Percentiles rank a stretch among this genome's conserved stretches.
These are phyloP conservation scores for Aspergillus olivimuriae DNA, from an alignment of 495 filamentous ascomycete genomes.

Conservation along the genomic window DNA sequence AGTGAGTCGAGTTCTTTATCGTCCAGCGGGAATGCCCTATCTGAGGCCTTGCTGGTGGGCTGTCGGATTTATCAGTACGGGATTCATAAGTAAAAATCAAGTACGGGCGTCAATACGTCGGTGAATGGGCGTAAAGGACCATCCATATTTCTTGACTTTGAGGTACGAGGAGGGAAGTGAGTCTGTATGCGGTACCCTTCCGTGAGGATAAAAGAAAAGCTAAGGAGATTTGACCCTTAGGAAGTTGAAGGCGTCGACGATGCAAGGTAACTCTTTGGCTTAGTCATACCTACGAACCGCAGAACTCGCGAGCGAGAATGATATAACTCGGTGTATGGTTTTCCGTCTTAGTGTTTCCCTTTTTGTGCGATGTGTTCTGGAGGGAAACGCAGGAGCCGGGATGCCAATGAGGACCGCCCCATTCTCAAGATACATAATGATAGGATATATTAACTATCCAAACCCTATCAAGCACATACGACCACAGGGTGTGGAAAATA, in stretches of 20 bases:
- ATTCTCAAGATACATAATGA: too few relatives aligned
- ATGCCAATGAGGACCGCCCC: too few relatives aligned
- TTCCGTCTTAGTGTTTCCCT: too few relatives aligned
- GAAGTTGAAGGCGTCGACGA: too few relatives aligned
- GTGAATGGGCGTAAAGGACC: neutral
- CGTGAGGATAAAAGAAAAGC: neutral
- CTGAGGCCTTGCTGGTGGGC: neutral
- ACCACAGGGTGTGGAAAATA: constrained; percentile 41
- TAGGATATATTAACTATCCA: too few relatives aligned
- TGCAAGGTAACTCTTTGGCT: too few relatives aligned
- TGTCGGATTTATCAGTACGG: neutral
- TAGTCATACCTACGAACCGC: too few relatives aligned
- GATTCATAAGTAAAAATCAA: neutral
- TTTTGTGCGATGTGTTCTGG: too few relatives aligned
- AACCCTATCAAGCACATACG: constrained; percentile 30
- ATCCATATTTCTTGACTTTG: neutral
- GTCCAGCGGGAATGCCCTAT: neutral
- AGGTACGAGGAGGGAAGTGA: neutral
- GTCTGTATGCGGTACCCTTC: neutral
- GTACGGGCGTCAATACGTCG: neutral
- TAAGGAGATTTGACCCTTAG: too few relatives aligned
- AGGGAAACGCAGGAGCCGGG: too few relatives aligned
- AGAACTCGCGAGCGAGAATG: too few relatives aligned
- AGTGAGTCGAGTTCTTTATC: neutral
- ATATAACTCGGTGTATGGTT: too few relatives aligned